Conservation (phyloP, 2,329 filamentous ascomycete genomes). For the Didymella exigua region DNA sequence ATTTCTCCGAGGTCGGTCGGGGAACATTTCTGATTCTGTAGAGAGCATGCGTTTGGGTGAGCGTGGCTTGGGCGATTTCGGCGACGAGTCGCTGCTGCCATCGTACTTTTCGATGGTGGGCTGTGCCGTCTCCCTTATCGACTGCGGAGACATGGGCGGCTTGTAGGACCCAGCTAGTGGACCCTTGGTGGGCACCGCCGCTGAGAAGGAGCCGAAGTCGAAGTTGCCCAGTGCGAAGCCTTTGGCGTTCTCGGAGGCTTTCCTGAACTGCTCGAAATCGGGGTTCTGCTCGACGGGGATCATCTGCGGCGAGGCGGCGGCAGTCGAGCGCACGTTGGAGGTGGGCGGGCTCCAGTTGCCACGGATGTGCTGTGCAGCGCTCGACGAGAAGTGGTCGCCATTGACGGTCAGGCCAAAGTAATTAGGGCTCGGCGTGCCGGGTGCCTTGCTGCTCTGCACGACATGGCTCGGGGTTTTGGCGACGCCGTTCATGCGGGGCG, state of each 20-base stretch:
- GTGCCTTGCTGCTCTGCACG: conserved; percentile 33
- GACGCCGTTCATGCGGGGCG: conserved; percentile 42
- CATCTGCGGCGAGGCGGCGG: conserved; percentile 69
- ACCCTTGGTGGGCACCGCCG: conserved; percentile 30
- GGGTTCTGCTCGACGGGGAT: conserved; percentile 76
- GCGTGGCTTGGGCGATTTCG: conserved; percentile 37
- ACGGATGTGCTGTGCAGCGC: conserved; percentile 62
- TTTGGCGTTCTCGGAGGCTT: conserved; percentile 67
- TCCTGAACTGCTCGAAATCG: conserved; percentile 80
- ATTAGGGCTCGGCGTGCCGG: conserved; percentile 68
- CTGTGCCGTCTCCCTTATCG: conserved; percentile 30
- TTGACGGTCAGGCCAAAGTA: conserved; percentile 79
- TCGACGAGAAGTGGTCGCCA: conserved; percentile 67
- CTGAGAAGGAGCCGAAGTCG: conserved; percentile 48
- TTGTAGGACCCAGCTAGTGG: conserved; percentile 29
- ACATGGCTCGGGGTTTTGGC: conserved; percentile 40
- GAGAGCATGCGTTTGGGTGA: conserved; percentile 58
- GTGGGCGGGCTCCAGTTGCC: conserved; percentile 77
- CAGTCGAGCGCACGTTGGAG: conserved; percentile 73
- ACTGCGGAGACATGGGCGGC: conserved; percentile 42
- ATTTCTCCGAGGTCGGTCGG: conserved; percentile 52
- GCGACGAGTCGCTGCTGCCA: conserved; percentile 14
- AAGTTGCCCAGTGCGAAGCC: conserved; percentile 52
- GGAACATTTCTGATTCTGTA: conserved; percentile 49
- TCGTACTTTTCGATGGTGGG: conserved; percentile 28